phyloP scores from a whole-genome alignment of 2,329 filamentous ascomycete species.

The Apiospora hydei region DNA sequence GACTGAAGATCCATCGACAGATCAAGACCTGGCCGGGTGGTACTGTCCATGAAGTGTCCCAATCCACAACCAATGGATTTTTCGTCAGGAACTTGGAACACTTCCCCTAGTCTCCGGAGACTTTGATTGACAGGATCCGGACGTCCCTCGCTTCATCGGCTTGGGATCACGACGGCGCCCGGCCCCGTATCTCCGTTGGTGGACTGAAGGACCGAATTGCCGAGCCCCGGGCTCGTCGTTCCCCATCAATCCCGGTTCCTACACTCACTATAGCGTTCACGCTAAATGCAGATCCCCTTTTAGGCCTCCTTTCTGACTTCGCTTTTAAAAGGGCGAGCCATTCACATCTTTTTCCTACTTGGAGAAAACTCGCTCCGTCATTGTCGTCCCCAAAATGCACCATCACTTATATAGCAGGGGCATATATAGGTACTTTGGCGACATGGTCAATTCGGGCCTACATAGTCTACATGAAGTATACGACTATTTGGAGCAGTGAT shows the following conservation, averaged over 20 bases:
- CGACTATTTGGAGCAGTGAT: background rate
- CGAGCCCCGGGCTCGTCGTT: background rate
- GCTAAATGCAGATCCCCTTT: slow-evolving; percentile 1
- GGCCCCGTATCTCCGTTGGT: slow-evolving; percentile 23
- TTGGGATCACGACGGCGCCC: slow-evolving; percentile 17
- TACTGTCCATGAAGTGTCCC: background rate
- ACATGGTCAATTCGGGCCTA: background rate
- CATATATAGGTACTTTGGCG: slow-evolving; percentile 8
- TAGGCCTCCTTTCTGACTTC: background rate
- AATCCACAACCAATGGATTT: background rate
- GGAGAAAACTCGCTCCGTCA: background rate
- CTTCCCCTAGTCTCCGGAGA: background rate
- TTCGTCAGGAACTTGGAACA: background rate
- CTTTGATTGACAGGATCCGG: background rate
- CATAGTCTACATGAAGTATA: background rate
- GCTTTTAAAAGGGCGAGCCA: background rate
- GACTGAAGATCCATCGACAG: background rate
- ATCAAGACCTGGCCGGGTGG: background rate
- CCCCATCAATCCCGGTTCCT: slow-evolving; percentile 10
- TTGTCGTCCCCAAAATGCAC: background rate
- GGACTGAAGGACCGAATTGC: slow-evolving; percentile 22
- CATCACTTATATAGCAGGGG: background rate
- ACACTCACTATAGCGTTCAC: background rate
- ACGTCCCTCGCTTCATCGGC: slow-evolving; percentile 7
- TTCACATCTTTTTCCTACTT: slow-evolving; percentile 12